Evolutionary conservation across 1,139 yeast species (phyloP), one percentile per base, ranked within the genome.

Genomic region (Meyerozyma athensensis): DNA sequence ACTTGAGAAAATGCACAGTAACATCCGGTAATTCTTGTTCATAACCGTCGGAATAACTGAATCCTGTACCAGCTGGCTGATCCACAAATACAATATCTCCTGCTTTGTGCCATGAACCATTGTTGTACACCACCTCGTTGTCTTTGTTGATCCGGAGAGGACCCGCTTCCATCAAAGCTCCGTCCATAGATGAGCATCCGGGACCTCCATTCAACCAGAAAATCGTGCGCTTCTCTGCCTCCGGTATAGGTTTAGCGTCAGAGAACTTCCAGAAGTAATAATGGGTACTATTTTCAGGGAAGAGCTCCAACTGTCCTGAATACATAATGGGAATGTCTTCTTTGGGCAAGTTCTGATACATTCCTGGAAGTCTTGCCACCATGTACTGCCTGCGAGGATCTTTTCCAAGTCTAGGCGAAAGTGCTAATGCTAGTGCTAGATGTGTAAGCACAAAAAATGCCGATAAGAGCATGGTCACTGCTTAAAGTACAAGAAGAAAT

Each of bases 141-240:
- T 72, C 57, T 0, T 59, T 47, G 43, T 66, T 60, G 14, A 89
- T 70, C 41, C 96, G 67, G 41, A 89, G 76, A 0, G 98, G 97
- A 0, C 99, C 99, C 2, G 81, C 64, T 58, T 94, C 99, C 77
- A 92, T 79, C 45, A 92, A 58, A 0, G 96, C 96, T 3, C 99
- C 99, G 60, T 92, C 98, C 94, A 92, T 80, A 0, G 96, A 87
- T 3, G 97, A 87, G 58, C 99, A 92, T 0, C 99, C 99, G 0
- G 96, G 96, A 0, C 96, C 96, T 32, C 99, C 99, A 58, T 94
- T 92, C 21, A 92, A 71, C 98, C 98, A 92, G 42, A 89, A 71
- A 6, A 81, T 68, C 14, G 86, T 66, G 22, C 75, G 65, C 32
- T 68, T 53, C 19, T 47, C 44, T 30, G 61, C 59, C 35, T 57